phyloP scores from a whole-genome alignment of 2,329 filamentous ascomycete species.

The Cladophialophora carrionii region DNA sequence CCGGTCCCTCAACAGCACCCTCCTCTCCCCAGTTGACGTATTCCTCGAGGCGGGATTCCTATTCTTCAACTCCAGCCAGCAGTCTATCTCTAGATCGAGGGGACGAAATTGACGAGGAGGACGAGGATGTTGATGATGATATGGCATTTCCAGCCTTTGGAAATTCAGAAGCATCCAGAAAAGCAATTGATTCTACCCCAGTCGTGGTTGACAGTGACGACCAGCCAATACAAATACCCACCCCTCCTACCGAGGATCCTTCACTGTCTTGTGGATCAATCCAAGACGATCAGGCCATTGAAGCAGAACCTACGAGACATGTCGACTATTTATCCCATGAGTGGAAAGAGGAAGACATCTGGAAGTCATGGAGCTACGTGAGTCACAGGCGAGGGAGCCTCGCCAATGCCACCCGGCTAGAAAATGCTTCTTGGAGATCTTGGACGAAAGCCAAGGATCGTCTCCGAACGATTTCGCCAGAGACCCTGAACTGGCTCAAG shows the following conservation, averaged over 20 bases:
- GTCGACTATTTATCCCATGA: conserved; percentile 95
- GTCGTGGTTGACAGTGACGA: conserved; percentile 44
- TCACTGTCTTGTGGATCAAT: conserved; percentile 63
- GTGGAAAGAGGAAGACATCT: conserved; percentile 95
- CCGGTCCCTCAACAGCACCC: conserved; percentile 44
- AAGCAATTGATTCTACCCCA: conserved; percentile 32
- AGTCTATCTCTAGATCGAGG: conserved; percentile 44
- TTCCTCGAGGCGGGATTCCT: conserved; percentile 42
- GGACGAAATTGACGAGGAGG: conserved; percentile 37
- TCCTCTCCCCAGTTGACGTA: conserved; percentile 46
- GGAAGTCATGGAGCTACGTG: conserved; percentile 95
- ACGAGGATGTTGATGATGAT: conserved; percentile 39
- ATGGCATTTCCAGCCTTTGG: conserved; percentile 53
- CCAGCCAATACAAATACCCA: conserved; percentile 41
- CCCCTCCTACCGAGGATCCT: conserved; percentile 61
- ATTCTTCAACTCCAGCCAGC: conserved; percentile 46
- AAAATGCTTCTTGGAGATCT: conserved; percentile 96
- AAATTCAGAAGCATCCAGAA: conserved; percentile 14
- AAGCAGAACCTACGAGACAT: conserved; percentile 76
- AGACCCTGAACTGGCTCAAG: conserved; percentile 94
- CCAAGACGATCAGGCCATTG: conserved; percentile 78
- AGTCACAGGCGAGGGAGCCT: conserved; percentile 78
- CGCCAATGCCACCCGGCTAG: conserved; percentile 77
- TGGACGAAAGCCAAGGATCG: conserved; percentile 93
- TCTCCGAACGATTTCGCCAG: conserved; percentile 83